Conservation (phyloP, 805 yeast species). For the Zygotorulaspora sp. region DNA sequence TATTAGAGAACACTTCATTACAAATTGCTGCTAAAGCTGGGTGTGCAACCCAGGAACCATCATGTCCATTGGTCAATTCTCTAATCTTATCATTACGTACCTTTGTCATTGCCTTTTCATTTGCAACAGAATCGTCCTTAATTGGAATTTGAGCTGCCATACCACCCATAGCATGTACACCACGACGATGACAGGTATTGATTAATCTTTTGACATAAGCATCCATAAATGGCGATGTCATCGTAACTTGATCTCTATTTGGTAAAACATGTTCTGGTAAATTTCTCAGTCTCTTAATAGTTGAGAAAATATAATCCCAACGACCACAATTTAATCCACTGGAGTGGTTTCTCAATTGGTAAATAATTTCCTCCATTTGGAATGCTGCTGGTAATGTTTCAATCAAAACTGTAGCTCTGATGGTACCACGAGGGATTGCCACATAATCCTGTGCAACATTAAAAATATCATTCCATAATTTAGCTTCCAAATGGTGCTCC, state of each 20-base stretch:
- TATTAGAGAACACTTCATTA: conserved; percentile 64
- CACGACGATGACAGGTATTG: conserved; percentile 69
- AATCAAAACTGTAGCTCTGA: conserved; percentile 75
- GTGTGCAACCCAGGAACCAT: conserved; percentile 88
- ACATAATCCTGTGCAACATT: conserved; percentile 69
- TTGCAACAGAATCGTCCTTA: conserved; percentile 60
- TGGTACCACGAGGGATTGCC: conserved; percentile 66
- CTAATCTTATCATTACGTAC: conserved; percentile 72
- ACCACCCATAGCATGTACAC: conserved; percentile 85
- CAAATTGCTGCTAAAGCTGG: conserved; percentile 77
- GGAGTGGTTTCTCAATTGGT: conserved; percentile 70
- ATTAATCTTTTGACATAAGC: conserved; percentile 71
- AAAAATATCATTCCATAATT: conserved; percentile 78
- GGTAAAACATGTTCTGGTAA: conserved; percentile 64
- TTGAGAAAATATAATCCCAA: conserved; percentile 84
- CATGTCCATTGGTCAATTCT: conserved; percentile 76
- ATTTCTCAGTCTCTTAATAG: conserved; percentile 70
- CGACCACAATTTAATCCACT: conserved; percentile 84
- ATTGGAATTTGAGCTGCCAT: conserved; percentile 88
- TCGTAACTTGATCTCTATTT: conserved; percentile 74
- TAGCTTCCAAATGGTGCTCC: conserved; percentile 82
- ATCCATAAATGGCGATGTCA: conserved; percentile 78
- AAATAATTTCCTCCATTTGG: conserved; percentile 82
- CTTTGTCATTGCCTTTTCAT: conserved; percentile 63
- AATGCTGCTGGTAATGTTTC: conserved; percentile 83